These are phyloP conservation scores for Tubosaeta sp. DNA, from an alignment of 768 basidiomycete species.

Conservation along the genomic window DNA sequence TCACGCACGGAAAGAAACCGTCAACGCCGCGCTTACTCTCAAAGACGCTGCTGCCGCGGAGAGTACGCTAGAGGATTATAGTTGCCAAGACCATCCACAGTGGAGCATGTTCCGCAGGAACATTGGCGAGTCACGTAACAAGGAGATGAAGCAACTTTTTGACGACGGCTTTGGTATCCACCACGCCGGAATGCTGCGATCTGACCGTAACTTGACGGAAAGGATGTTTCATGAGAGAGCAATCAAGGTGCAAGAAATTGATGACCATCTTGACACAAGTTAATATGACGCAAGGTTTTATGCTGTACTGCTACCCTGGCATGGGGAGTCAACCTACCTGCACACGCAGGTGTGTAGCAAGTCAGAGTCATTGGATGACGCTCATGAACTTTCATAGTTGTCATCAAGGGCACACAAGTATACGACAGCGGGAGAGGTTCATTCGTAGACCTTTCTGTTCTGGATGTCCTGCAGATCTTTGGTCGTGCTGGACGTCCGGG, in stretches of 20 bases:
- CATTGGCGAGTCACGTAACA: conserved; percentile 80
- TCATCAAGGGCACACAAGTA: conserved; percentile 97
- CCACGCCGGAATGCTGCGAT: conserved; percentile 96
- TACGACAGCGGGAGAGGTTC: conserved; percentile 89
- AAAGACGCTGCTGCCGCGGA: conserved; percentile 73
- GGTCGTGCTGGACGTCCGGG: conserved; percentile 92
- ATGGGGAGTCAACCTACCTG: conserved; percentile 99
- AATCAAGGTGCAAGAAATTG: conserved; percentile 65
- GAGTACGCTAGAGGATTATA: conserved; percentile 72
- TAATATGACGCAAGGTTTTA: conserved; percentile 59
- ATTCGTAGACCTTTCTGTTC: conserved; percentile 87
- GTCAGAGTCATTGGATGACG: conserved; percentile 2
- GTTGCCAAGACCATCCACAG: conserved; percentile 75
- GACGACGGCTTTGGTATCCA: conserved; percentile 94
- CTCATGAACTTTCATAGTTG: conserved; percentile 43
- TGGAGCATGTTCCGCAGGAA: conserved; percentile 72
- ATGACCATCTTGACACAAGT: not conserved
- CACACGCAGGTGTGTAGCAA: conserved; percentile 74
- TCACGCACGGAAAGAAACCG: conserved; percentile 96
- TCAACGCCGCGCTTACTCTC: conserved; percentile 80
- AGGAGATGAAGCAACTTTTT: conserved; percentile 95
- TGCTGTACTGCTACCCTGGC: conserved; percentile 98
- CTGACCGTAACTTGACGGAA: conserved; percentile 94
- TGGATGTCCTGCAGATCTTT: conserved; percentile 97
- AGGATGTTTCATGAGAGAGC: conserved; percentile 85